These are phyloP conservation scores for Yarrowia hollandica DNA, from an alignment of 805 yeast species.

Conservation along the genomic window DNA sequence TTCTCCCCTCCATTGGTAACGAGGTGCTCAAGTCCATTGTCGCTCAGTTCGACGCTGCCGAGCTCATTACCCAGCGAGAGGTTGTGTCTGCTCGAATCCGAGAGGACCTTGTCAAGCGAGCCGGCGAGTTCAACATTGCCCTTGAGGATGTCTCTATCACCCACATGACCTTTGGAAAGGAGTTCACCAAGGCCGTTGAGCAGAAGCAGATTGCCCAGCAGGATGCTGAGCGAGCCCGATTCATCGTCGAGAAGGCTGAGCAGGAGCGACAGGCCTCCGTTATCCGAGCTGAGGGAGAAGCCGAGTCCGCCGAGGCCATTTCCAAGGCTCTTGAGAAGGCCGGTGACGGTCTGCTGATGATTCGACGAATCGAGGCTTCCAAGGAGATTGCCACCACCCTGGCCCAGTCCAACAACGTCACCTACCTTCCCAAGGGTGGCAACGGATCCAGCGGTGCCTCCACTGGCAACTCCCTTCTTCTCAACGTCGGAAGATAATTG, in stretches of 20 bases:
- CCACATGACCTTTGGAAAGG: conserved; percentile 94
- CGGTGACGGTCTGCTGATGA: conserved; percentile 92
- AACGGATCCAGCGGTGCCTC: conserved; percentile 45
- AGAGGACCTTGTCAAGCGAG: conserved; percentile 78
- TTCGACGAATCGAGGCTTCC: conserved; percentile 94
- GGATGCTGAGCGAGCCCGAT: conserved; percentile 96
- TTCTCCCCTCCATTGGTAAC: conserved; percentile 95
- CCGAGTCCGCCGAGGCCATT: conserved; percentile 94
- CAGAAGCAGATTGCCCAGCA: conserved; percentile 99
- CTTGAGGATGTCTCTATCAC: conserved; percentile 97
- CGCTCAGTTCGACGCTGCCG: conserved; percentile 98
- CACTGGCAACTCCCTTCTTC: conserved; percentile 38
- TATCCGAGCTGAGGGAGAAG: conserved; percentile 98
- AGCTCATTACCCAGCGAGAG: conserved; percentile 96
- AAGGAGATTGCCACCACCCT: conserved; percentile 91
- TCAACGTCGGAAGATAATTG: conserved; percentile 42
- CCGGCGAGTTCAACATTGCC: conserved; percentile 82
- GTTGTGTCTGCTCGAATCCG: conserved; percentile 86
- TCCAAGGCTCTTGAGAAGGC: conserved; percentile 90
- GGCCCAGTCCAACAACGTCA: conserved; percentile 78
- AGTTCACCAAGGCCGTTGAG: conserved; percentile 97
- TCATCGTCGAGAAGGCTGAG: conserved; percentile 91
- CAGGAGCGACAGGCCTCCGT: conserved; percentile 95
- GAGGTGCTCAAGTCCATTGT: conserved; percentile 96
- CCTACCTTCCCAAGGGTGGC: conserved; percentile 71